Evolutionary conservation across 768 basidiomycete genomes (phyloP).

Genomic region (Boletus rubescentipes): DNA sequence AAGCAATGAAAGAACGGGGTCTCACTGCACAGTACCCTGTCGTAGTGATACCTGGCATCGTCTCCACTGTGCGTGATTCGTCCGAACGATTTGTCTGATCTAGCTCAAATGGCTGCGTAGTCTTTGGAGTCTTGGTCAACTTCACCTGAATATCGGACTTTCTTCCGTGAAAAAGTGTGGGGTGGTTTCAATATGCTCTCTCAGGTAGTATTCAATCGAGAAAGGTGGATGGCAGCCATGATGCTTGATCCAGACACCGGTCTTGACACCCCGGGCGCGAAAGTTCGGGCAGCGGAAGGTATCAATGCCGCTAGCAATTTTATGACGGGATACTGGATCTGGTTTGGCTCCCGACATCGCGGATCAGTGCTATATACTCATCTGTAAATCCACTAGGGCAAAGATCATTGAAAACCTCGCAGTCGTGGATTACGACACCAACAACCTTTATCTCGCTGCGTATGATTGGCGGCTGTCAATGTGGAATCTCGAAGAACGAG

Average conservation of each 20-base stretch:
- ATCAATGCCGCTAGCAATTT: slow-evolving; percentile 86
- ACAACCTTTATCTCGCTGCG: slow-evolving; percentile 78
- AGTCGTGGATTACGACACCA: slow-evolving; percentile 89
- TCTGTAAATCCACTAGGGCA: slow-evolving; percentile 46
- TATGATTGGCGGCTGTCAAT: slow-evolving; percentile 92
- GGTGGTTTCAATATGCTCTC: slow-evolving; percentile 81
- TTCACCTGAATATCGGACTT: slow-evolving; percentile 74
- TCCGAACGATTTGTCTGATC: background rate
- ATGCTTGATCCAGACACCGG: slow-evolving; percentile 91
- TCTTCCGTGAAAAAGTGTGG: slow-evolving; percentile 90
- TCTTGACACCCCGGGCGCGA: slow-evolving; percentile 81
- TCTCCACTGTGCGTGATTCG: slow-evolving; percentile 68
- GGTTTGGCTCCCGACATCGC: slow-evolving; percentile 43
- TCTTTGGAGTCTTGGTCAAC: slow-evolving; percentile 95
- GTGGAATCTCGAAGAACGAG: slow-evolving; percentile 89
- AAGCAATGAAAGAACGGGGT: slow-evolving; percentile 60
- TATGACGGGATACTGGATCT: slow-evolving; percentile 93
- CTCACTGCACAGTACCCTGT: slow-evolving; percentile 74
- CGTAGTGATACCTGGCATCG: slow-evolving; percentile 85
- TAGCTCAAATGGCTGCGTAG: slow-evolving; percentile 30
- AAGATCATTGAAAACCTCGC: slow-evolving; percentile 96
- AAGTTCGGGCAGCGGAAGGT: slow-evolving; percentile 90
- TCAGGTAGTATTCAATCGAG: slow-evolving; percentile 79
- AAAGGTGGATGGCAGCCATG: slow-evolving; percentile 88
- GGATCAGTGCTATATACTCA: background rate